Base-by-base conservation (phyloP, 768 basidiomycete genomes). In the Boletus rufocinnamomeus region DNA sequence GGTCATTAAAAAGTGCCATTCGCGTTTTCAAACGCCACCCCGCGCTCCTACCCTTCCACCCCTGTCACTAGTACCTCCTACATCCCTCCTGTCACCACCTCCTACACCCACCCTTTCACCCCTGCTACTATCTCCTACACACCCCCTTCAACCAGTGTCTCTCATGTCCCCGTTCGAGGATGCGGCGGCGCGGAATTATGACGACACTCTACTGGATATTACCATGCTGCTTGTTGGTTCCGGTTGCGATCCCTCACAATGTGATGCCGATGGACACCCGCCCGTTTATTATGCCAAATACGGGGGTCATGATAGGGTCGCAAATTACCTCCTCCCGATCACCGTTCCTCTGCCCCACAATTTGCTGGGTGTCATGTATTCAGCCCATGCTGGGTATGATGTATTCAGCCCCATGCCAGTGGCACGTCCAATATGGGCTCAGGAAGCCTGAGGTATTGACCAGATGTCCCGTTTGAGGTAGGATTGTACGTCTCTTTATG, bases 221-320 rank as follows among this genome's bases (percentile, higher is more conserved):
- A 5, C 54, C 30, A 16, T 28, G 30, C 1, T 54, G 6, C 51
- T 61, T 14, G 47, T 61, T 8, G 8, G 17, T 32, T 25, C 43
- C 1, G 59, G 60, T 21, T 54, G 60, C 17, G 25, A 61, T 46
- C 59, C 52, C 16, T 54, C 47, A 4, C 30, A 23, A 7, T 34
- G 59, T 14, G 51, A 49, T 27, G 34, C 28, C 23, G 1, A 44
- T 3, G 47, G 46, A 19, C 28, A 32, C 27, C 21, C 46, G 5
- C 34, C 59, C 27, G 2, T 61, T 17, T 38, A 48, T 34, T 19
- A 17, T 8, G 59, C 60, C 19, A 3, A 49, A 4, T 4, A 10
- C 6, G 1, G 1, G 30, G 59, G 52, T 11, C 6, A 6, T 13
- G 19, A 23, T 17, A 2, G 28, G 1, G 25, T 56, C 4, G 48